Percentiles rank a stretch among this genome's conserved stretches.
Evolutionary conservation across 2,329 filamentous ascomycete species (phyloP).

Genomic region (Aspergillus pseudoviridinutans): DNA sequence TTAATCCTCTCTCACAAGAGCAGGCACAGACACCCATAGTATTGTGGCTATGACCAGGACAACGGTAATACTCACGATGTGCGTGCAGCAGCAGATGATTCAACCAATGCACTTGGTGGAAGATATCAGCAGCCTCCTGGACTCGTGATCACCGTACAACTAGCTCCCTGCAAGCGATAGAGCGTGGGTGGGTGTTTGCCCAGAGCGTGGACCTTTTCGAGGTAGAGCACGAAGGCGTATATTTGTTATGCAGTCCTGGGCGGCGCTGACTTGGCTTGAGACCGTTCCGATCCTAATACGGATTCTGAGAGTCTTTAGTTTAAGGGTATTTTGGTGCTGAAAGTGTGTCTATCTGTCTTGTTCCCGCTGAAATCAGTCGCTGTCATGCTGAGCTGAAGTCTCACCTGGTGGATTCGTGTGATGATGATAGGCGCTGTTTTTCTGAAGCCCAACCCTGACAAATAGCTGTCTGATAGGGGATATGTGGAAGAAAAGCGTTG

Average conservation of each 20-base stretch:
- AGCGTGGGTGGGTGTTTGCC: not conserved
- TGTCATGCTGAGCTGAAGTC: too few relatives aligned
- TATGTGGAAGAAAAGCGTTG: not conserved
- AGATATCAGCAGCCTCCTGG: not conserved
- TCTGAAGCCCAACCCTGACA: not conserved
- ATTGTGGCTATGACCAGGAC: too few relatives aligned
- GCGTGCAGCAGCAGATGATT: not conserved
- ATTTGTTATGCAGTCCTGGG: not conserved
- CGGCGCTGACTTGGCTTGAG: not conserved
- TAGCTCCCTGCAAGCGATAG: not conserved
- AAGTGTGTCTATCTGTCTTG: not conserved
- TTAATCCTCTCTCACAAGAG: too few relatives aligned
- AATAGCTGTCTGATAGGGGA: not conserved
- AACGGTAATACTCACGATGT: not conserved
- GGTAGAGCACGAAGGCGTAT: not conserved
- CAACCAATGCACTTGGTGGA: slow-evolving; percentile 1
- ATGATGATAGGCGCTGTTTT: not conserved
- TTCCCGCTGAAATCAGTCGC: too few relatives aligned
- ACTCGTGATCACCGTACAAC: not conserved
- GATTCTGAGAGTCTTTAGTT: too few relatives aligned
- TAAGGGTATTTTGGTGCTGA: not conserved
- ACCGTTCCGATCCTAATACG: not conserved
- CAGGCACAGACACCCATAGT: too few relatives aligned
- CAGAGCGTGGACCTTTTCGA: not conserved
- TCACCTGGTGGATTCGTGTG: not conserved